These are phyloP conservation scores for Lachnellula occidentalis DNA, from an alignment of 2,329 filamentous ascomycete genomes.

Conservation along the genomic window DNA sequence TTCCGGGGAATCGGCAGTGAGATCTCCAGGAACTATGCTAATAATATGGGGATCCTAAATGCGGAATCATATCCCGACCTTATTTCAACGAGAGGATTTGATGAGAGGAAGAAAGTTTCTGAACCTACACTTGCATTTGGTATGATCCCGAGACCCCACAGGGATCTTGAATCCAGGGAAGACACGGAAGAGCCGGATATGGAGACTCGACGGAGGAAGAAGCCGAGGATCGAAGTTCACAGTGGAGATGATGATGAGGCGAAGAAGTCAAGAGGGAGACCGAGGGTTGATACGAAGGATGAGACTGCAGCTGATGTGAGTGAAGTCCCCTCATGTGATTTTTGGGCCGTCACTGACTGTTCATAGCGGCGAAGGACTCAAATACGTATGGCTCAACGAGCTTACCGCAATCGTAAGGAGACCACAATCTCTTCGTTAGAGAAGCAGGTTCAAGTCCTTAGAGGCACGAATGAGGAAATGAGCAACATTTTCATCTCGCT, in stretches of 20 bases:
- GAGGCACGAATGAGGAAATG: slow-evolving; percentile 67
- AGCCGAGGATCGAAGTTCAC: slow-evolving; percentile 28
- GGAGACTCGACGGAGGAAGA: slow-evolving; percentile 31
- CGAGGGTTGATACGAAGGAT: slow-evolving; percentile 69
- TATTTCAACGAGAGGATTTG: slow-evolving; percentile 16
- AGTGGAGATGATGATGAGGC: slow-evolving; percentile 37
- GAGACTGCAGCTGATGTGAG: slow-evolving; percentile 73
- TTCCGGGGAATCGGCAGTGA: slow-evolving; percentile 14
- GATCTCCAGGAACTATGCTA: slow-evolving; percentile 12
- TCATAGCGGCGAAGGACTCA: slow-evolving; percentile 73
- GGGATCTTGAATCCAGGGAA: slow-evolving; percentile 12
- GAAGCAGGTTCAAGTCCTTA: slow-evolving; percentile 63
- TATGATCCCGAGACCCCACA: slow-evolving; percentile 7
- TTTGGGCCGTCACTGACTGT: slow-evolving; percentile 11
- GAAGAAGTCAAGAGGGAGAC: slow-evolving; percentile 65
- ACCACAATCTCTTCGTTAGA: slow-evolving; percentile 70
- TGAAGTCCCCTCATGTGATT: slow-evolving; percentile 24
- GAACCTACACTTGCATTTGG: slow-evolving; percentile 22
- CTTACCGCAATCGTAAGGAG: slow-evolving; percentile 81
- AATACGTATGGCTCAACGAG: slow-evolving; percentile 79
- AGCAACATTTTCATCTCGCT: slow-evolving; percentile 63
- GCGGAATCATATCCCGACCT: slow-evolving; percentile 42
- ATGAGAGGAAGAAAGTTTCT: slow-evolving; percentile 5
- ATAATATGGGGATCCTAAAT: slow-evolving; percentile 36
- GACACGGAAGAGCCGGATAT: slow-evolving; percentile 21